Percentiles rank a stretch among this genome's conserved stretches.
These are phyloP conservation scores for Sporobolomyces pararoseus DNA, from an alignment of 768 basidiomycete genomes.

Conservation along the genomic window DNA sequence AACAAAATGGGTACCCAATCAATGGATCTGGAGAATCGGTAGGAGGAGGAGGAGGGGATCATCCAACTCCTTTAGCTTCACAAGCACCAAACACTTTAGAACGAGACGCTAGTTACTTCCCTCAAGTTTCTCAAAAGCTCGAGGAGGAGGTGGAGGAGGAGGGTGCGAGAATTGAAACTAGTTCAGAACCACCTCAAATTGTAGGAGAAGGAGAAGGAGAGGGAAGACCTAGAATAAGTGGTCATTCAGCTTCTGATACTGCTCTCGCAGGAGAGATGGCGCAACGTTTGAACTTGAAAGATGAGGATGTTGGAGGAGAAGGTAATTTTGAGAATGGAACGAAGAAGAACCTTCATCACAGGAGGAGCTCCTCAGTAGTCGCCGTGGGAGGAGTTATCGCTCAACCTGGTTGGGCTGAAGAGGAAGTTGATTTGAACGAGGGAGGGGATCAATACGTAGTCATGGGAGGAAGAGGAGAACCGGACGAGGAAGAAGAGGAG, in stretches of 20 bases:
- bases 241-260: background rate
- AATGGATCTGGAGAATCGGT: slow-evolving; percentile 15
- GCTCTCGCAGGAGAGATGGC: background rate
- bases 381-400: slow-evolving; percentile 2
- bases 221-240: background rate
- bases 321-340: no score
- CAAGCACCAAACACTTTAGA: no score
- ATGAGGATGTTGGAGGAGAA: background rate
- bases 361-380: background rate
- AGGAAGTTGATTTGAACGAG: background rate
- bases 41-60: background rate
- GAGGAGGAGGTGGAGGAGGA: background rate
- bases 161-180: background rate
- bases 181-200: no score
- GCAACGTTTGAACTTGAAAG: background rate
- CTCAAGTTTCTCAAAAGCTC: background rate
- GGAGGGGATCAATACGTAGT: no score
- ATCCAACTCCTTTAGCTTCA: background rate
- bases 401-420: slow-evolving; percentile 21
- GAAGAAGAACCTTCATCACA: background rate
- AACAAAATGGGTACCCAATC: background rate
- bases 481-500: background rate
- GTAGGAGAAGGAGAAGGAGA: no score
- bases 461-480: background rate
- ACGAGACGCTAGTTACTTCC: slow-evolving; percentile 35